These are phyloP conservation scores for Cordyceps cateniannulata DNA, from an alignment of 2,329 filamentous ascomycete genomes.

Conservation along the genomic window DNA sequence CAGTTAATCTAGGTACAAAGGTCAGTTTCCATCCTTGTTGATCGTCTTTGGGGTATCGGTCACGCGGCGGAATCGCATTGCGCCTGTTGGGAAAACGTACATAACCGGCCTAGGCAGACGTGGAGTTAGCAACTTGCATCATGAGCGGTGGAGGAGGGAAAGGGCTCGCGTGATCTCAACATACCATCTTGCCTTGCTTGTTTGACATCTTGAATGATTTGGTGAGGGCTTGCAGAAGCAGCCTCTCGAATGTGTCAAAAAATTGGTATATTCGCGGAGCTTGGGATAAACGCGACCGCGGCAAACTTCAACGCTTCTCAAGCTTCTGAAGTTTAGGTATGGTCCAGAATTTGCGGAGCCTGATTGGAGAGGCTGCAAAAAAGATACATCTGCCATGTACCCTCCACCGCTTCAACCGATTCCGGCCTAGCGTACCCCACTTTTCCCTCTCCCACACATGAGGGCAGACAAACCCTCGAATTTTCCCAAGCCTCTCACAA, in stretches of 20 bases:
- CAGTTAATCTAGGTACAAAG: conserved; percentile 78
- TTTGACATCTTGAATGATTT: conserved; percentile 38
- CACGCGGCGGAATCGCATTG: conserved; percentile 11
- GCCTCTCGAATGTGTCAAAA: conserved; percentile 36
- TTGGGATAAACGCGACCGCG: conserved; percentile 30
- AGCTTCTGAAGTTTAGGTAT: conserved; percentile 32
- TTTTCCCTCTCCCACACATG: conserved; percentile 22
- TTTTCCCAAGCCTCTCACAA: conserved; percentile 30
- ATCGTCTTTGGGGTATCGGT: background rate
- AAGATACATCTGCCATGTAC: conserved; percentile 28
- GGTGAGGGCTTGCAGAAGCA: conserved; percentile 25
- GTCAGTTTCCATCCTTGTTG: background rate
- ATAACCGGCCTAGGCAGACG: conserved; percentile 57
- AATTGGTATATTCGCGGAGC: conserved; percentile 32
- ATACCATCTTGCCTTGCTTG: conserved; percentile 99
- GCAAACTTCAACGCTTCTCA: conserved; percentile 37
- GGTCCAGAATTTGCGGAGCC: conserved; percentile 40
- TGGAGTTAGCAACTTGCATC: conserved; percentile 57
- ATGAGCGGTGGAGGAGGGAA: conserved; percentile 33
- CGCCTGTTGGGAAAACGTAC: conserved; percentile 41
- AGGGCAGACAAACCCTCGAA: conserved; percentile 38
- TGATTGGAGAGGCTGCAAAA: conserved; percentile 31
- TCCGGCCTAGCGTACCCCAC: conserved; percentile 15
- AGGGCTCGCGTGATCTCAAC: conserved; percentile 34
- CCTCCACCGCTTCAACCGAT: conserved; percentile 20